Conservation (phyloP, 2,329 filamentous ascomycete species). For the Macrophomina pseudophaseolina region DNA sequence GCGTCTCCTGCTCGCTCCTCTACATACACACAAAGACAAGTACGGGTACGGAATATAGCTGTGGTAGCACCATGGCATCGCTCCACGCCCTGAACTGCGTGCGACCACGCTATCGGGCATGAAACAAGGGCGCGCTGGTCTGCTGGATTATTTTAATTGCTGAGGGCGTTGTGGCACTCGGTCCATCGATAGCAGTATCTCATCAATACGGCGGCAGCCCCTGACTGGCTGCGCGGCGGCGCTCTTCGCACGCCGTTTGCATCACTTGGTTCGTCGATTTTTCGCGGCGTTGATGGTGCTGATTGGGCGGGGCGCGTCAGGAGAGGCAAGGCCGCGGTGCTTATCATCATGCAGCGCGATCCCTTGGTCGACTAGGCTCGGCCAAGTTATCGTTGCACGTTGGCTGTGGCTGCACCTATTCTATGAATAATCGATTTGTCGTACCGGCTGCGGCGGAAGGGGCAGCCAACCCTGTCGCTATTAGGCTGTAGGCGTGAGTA, state of each 20-base stretch:
- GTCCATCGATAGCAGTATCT: too few species aligned
- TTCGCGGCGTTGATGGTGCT: neutral
- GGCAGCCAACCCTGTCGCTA: conserved; percentile 22
- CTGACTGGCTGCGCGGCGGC: conserved; percentile 10
- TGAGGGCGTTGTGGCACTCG: conserved; percentile 4
- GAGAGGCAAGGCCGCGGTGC: conserved; percentile 21
- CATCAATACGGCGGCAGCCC: conserved; percentile 6
- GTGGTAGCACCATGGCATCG: conserved; percentile 18
- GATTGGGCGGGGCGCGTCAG: conserved; percentile 17
- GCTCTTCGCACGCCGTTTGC: neutral
- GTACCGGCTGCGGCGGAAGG: conserved; percentile 22
- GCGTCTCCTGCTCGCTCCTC: neutral
- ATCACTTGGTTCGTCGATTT: conserved; percentile 20
- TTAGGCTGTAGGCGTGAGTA: conserved; percentile 25
- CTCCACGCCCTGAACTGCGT: conserved; percentile 21
- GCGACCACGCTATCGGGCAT: conserved; percentile 5
- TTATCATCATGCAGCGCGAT: conserved; percentile 26
- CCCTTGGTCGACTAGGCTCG: conserved; percentile 24
- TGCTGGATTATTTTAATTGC: neutral
- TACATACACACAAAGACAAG: neutral
- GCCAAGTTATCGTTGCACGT: conserved; percentile 24
- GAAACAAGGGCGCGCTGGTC: conserved; percentile 14
- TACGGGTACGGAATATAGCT: conserved; percentile 18
- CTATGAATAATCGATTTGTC: conserved; percentile 26
- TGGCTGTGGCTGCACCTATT: conserved; percentile 25